phyloP scores from a whole-genome alignment of 495 filamentous ascomycete genomes.

The Umbilicaria muhlenbergii region DNA sequence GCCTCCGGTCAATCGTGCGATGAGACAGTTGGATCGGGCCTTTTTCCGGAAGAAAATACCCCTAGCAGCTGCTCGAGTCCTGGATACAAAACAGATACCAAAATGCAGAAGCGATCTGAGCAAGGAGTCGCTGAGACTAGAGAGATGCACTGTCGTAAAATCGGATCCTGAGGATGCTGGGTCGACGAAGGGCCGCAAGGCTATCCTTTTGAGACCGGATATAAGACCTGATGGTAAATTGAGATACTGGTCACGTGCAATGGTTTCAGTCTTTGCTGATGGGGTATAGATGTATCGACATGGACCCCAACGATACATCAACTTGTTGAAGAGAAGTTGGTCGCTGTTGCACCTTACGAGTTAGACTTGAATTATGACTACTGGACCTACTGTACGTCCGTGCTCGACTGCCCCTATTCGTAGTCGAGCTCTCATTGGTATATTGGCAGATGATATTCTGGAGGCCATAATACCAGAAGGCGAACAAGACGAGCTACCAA shows the following conservation, averaged over 20 bases:
- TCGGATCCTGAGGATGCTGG: slow-evolving; percentile 29
- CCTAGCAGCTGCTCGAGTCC: slow-evolving; percentile 63
- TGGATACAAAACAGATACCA: slow-evolving; percentile 54
- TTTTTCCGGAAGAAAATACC: slow-evolving; percentile 65
- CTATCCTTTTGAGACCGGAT: slow-evolving; percentile 56
- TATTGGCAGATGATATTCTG: slow-evolving; percentile 60
- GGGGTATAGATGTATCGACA: slow-evolving; percentile 47
- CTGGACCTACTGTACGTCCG: slow-evolving; percentile 60
- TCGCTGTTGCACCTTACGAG: slow-evolving; percentile 57
- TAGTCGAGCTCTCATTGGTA: not conserved
- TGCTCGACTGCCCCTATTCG: slow-evolving; percentile 6
- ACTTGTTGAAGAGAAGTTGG: slow-evolving; percentile 45
- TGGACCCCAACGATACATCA: slow-evolving; percentile 56
- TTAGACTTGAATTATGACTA: slow-evolving; percentile 66
- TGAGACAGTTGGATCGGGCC: slow-evolving; percentile 62
- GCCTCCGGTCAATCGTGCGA: slow-evolving; percentile 69
- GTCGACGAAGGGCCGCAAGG: slow-evolving; percentile 43
- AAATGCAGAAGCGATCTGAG: slow-evolving; percentile 45
- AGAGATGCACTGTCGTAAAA: slow-evolving; percentile 39
- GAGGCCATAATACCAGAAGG: slow-evolving; percentile 55
- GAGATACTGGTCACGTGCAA: no score
- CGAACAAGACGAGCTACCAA: slow-evolving; percentile 54
- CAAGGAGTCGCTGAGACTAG: slow-evolving; percentile 43
- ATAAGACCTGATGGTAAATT: slow-evolving; percentile 49
- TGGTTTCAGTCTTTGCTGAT: slow-evolving; percentile 2